A percentile compares a stretch with the other conserved stretches of the same genome.
Conservation (phyloP, 2,329 filamentous ascomycete species). For the Fusarium odoratissimum region DNA sequence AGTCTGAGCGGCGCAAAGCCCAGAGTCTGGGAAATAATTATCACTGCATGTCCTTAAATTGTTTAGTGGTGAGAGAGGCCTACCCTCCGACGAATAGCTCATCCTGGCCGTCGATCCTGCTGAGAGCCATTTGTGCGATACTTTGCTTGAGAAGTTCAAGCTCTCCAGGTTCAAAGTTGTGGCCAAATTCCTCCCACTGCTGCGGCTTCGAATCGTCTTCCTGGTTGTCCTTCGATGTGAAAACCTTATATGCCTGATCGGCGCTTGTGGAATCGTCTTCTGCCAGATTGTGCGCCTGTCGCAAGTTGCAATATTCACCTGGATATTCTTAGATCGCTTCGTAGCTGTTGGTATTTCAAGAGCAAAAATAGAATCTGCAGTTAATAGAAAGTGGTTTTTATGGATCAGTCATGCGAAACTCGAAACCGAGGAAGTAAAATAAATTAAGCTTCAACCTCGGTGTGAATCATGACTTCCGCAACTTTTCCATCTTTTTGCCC, state of each 20-base stretch:
- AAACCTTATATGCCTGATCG: not conserved
- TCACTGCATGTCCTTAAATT: not conserved
- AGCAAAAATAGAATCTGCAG: not conserved
- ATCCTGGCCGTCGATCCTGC: slow-evolving; percentile 55
- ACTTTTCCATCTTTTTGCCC: slow-evolving; percentile 32
- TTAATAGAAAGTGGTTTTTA: not conserved
- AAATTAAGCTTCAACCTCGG: slow-evolving; percentile 26
- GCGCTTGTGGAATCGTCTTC: slow-evolving; percentile 1
- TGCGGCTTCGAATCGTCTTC: slow-evolving; percentile 23
- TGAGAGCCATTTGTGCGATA: slow-evolving; percentile 56
- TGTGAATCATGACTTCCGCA: slow-evolving; percentile 34
- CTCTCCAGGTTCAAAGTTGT: slow-evolving; percentile 35
- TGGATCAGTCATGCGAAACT: not conserved
- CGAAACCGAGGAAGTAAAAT: not conserved
- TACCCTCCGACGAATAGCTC: slow-evolving; percentile 56
- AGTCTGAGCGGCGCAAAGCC: slow-evolving; percentile 77
- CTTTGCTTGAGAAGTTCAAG: slow-evolving; percentile 47
- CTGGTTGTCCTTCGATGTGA: not conserved
- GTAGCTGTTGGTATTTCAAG: not conserved
- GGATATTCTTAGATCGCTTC: not conserved
- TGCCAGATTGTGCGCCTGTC: slow-evolving; percentile 23
- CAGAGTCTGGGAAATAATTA: slow-evolving; percentile 68
- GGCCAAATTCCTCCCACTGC: slow-evolving; percentile 44
- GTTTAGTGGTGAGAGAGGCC: slow-evolving; percentile 34
- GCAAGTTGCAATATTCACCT: not conserved